Percentiles rank a stretch among this genome's conserved stretches.
Evolutionary conservation across 2,329 filamentous ascomycete genomes (phyloP).

Genomic region (Podosphaera xanthii): DNA sequence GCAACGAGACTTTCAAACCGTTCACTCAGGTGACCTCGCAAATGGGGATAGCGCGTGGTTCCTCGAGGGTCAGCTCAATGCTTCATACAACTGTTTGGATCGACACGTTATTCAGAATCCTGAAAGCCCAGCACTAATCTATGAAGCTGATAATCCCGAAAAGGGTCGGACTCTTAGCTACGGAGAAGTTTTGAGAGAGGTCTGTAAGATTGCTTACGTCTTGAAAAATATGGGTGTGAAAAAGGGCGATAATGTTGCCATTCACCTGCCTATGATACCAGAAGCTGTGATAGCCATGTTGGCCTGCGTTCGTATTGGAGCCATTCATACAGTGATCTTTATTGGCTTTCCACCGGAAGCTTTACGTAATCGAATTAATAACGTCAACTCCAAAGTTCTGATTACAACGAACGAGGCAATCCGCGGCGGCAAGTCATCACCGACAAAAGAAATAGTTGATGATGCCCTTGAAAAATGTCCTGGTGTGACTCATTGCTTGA

Average conservation of each 20-base stretch:
- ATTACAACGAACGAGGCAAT: constrained; percentile 97
- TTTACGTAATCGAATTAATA: constrained; percentile 78
- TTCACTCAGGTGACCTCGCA: constrained; percentile 50
- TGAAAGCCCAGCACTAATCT: constrained; percentile 86
- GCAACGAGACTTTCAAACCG: constrained; percentile 80
- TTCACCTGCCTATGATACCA: constrained; percentile 97
- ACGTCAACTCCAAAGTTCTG: constrained; percentile 76
- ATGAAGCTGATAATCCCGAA: constrained; percentile 79
- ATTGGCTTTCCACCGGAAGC: constrained; percentile 95
- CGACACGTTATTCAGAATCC: constrained; percentile 91
- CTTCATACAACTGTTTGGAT: constrained; percentile 92
- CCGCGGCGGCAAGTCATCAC: constrained; percentile 89
- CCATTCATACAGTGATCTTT: constrained; percentile 92
- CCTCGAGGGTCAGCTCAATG: constrained; percentile 77
- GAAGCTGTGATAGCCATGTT: constrained; percentile 82
- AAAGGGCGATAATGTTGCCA: constrained; percentile 91
- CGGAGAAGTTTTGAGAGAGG: constrained; percentile 74
- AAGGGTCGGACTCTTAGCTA: constrained; percentile 86
- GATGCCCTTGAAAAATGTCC: constrained; percentile 93
- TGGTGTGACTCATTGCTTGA: constrained; percentile 61
- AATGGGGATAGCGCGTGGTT: constrained; percentile 89
- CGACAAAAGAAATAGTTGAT: constrained; percentile 97
- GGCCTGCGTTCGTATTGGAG: constrained; percentile 77
- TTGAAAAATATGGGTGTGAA: constrained; percentile 88
- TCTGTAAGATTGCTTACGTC: constrained; percentile 71